These are phyloP conservation scores for Cyberlindnera sargentensis DNA, from an alignment of 805 yeast species.

Conservation along the genomic window DNA sequence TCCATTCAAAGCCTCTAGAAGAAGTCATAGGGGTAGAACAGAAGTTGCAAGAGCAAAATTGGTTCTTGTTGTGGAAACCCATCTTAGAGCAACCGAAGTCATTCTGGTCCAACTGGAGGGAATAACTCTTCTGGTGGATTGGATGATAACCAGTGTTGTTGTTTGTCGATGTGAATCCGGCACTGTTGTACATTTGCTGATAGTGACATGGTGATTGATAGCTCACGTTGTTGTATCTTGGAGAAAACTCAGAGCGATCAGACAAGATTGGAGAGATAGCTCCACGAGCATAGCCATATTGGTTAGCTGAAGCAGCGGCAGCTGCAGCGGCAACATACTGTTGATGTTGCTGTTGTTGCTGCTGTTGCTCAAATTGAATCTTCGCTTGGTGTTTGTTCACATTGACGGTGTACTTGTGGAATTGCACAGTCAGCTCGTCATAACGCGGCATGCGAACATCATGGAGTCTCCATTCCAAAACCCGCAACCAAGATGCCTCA, in stretches of 20 bases:
- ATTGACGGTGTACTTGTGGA: constrained; percentile 18
- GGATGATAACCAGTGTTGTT: not conserved
- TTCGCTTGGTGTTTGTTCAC: constrained; percentile 18
- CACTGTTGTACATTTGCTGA: constrained; percentile 8
- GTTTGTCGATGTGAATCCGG: constrained; percentile 7
- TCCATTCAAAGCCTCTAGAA: constrained; percentile 19
- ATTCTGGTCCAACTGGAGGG: constrained; percentile 10
- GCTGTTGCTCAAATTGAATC: constrained; percentile 8
- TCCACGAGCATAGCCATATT: constrained; percentile 5
- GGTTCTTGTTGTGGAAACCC: constrained; percentile 17
- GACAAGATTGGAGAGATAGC: constrained; percentile 19
- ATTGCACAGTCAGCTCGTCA: constrained; percentile 18
- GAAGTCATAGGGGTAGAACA: constrained; percentile 11
- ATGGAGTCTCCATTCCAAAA: constrained; percentile 53
- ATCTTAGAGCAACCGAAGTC: constrained; percentile 21
- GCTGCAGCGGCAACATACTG: constrained; percentile 4
- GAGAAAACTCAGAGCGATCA: constrained; percentile 14
- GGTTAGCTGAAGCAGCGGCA: constrained; percentile 2
- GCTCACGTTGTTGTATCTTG: constrained; percentile 8
- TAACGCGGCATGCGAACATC: constrained; percentile 25
- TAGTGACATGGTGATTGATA: constrained; percentile 10
- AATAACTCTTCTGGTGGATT: constrained; percentile 13
- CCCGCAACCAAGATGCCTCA: constrained; percentile 66
- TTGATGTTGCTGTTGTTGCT: constrained; percentile 10
- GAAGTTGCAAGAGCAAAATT: constrained; percentile 20